Evolutionary conservation across 2,329 filamentous ascomycete species (phyloP), one percentile per base, ranked within the genome.

Genomic region (Botrytis cinerea): DNA sequence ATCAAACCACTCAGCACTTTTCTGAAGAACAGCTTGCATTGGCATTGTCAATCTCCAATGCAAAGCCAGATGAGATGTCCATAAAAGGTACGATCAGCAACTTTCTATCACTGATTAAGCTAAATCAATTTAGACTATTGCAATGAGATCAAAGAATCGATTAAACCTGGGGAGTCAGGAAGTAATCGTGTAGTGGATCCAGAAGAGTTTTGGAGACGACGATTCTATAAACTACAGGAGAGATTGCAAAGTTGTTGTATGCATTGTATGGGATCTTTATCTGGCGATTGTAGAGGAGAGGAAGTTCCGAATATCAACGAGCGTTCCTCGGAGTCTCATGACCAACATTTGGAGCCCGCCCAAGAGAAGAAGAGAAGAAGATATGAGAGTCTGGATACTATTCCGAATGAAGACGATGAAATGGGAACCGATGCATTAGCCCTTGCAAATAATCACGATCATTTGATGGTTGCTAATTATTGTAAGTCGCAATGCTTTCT

Each of bases 171-270:
- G 18, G 45, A 51, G 25, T 18, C 35, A 40, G 12, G 4, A 22
- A 45, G 45, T 28, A 40, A 66, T 28, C 59, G 35, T 10, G 9
- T 57, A 10, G 45, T 64, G 0, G 60, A 64, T 66, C 51, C 43
- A 8, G 60, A 35, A 10, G 60, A 66, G 18, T 71, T 40, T 51
- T 71, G 70, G 70, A 57, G 64, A n/a, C 25, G 38, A 12, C 43
- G n/a, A 45, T 71, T 4, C 9, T n/a, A 25, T 4, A 32, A 32
- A 32, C 32, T 32, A 4, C 22, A 66, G 6, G 14, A 28, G 2
- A 54, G 35, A 28, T 2, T 54, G 10, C 16, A 5, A 32, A 20
- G 22, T 20, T 9, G 4, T 45, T n/a, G 20, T 9, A 10, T 4
- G 2, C 1, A 8, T 25, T 5, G 12, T n/a, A 28, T 45, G 22